Evolutionary conservation across 2,329 filamentous ascomycete species (phyloP).

Genomic region (Neodidymelliopsis sp.): DNA sequence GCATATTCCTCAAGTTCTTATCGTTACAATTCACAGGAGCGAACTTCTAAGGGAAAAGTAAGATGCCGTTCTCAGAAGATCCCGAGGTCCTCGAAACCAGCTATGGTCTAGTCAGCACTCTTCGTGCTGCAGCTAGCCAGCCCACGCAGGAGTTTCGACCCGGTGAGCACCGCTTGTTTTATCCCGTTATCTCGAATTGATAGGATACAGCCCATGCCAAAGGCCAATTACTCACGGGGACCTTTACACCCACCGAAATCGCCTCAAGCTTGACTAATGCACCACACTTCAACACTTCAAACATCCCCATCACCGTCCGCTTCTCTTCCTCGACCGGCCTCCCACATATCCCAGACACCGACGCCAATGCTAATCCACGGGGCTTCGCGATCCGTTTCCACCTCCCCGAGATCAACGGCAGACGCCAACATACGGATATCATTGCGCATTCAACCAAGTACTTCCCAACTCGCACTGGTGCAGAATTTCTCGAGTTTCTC

Average conservation of each 20-base stretch:
- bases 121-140: conserved; percentile 35
- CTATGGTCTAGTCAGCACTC: conserved; percentile 36
- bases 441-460: conserved; percentile 60
- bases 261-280: conserved; percentile 57
- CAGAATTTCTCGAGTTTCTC: conserved; percentile 61
- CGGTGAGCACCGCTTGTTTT: conserved; percentile 24
- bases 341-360: conserved; percentile 59
- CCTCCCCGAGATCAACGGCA: conserved; percentile 50
- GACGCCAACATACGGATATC: conserved; percentile 63
- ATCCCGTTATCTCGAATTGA: conserved; percentile 9
- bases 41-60: no score
- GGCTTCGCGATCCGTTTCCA: conserved; percentile 60
- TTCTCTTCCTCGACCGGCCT: conserved; percentile 63
- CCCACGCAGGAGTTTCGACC: conserved; percentile 39
- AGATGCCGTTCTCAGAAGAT: conserved; percentile 46
- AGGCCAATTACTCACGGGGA: conserved; percentile 60
- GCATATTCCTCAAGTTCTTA: no score
- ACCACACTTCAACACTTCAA: conserved; percentile 56
- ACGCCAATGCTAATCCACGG: conserved; percentile 57
- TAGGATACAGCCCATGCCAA: conserved; percentile 60
- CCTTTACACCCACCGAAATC: conserved; percentile 58
- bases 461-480: conserved; percentile 62
- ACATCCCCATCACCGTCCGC: conserved; percentile 58
- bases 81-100: conserved; percentile 35
- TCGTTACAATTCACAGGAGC: no score